Base-by-base conservation (phyloP, 257 asterid genomes). In the Jasminum sambac region DNA sequence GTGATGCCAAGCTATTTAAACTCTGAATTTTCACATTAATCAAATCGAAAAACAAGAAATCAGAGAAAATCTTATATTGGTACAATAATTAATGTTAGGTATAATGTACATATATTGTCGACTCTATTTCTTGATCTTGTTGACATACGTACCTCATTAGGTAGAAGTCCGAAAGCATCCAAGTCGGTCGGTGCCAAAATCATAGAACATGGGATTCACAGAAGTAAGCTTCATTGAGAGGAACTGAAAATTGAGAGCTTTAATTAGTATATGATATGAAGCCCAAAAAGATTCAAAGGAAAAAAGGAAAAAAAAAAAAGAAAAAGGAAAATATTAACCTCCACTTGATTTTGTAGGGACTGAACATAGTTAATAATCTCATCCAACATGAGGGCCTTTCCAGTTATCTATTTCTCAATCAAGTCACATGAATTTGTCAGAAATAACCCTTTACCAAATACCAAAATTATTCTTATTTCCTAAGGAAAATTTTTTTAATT, bases 331-430 rank as follows among this genome's bases (percentile, higher is more conserved):
- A 65, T 41, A 39, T 23, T 72, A 39, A 91, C 97, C 98, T 91
- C 96, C 25, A 90, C 95, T 86, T 91, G 98, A 75, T 87, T 79
- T 82, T 91, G 97, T 62, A 91, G 86, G 67, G 96, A 91, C 58
- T 89, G 96, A 80, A 91, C 96, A 83, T 91, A 91, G 75, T 89
- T 87, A 67, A 91, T 91, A 26, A 91, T 91, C 76, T 91, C 93
- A 85, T 91, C 97, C 93, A 91, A 83, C 91, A 91, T 82, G 78
- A 83, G 93, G 90, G 97, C 97, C 95, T 91, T 91, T 30, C 97
- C 97, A 66, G 90, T 87, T 66, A 86, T 90, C 97, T 91, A 82
- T 80, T 46, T 69, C 61, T 73, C 84, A 84, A 73, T 63, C 81
- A 80, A 74, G 41, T 69, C 85, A 84, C 83, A 80, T 77, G 61